Percentiles rank a stretch among this genome's conserved stretches.
Conservation (phyloP, 495 filamentous ascomycete species). For the Astrothelium subdiscretum region DNA sequence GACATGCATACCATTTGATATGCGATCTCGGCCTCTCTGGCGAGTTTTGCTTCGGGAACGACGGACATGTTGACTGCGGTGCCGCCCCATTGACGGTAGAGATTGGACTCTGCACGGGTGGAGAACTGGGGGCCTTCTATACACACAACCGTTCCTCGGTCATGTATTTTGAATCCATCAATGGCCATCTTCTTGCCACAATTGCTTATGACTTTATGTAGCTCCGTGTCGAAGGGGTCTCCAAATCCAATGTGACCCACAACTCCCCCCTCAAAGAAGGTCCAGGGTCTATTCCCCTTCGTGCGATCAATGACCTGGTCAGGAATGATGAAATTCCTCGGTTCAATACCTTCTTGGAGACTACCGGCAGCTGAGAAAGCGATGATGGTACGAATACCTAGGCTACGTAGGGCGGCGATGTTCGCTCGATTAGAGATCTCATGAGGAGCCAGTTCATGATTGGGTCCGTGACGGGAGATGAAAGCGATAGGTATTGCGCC, state of each 20-base stretch:
- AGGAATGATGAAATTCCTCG: constrained; percentile 85
- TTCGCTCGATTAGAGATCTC: constrained; percentile 85
- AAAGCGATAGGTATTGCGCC: constrained; percentile 67
- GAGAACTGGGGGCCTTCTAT: constrained; percentile 96
- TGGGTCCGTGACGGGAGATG: constrained; percentile 73
- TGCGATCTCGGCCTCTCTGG: constrained; percentile 83
- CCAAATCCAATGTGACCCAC: constrained; percentile 90
- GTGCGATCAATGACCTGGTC: constrained; percentile 96
- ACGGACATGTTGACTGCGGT: constrained; percentile 92
- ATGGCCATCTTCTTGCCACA: constrained; percentile 67
- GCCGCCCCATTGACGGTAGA: constrained; percentile 85
- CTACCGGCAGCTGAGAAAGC: constrained; percentile 90
- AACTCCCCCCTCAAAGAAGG: constrained; percentile 84
- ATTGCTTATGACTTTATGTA: constrained; percentile 55
- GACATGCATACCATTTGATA: constrained; percentile 98
- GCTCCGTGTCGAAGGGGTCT: constrained; percentile 74
- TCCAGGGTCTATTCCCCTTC: constrained; percentile 70
- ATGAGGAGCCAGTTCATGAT: constrained; percentile 81
- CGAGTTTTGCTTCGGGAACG: constrained; percentile 86
- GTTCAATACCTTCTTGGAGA: constrained; percentile 75
- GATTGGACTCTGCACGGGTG: constrained; percentile 81
- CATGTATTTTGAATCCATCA: constrained; percentile 64
- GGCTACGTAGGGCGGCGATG: constrained; percentile 75
- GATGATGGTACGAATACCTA: constrained; percentile 79
- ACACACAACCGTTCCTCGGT: constrained; percentile 66